Percentiles rank a stretch among this genome's conserved stretches.
Conservation (phyloP, 108 stramenopile genomes). For the Mediolabrus comicus region DNA sequence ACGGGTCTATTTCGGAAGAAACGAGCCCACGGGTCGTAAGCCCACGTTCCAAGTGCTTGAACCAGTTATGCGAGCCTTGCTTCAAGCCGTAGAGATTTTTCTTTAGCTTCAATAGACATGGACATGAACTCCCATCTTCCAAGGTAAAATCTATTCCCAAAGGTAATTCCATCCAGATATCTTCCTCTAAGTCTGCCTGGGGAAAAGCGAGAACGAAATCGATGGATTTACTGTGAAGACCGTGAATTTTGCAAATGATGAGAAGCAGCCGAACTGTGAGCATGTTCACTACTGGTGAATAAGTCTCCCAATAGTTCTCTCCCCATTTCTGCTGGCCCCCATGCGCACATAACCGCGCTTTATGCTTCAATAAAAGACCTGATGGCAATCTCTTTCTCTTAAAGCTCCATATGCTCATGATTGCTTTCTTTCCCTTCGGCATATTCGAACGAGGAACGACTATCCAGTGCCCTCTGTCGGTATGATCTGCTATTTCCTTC, state of each 20-base stretch:
- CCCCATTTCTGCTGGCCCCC: conserved; percentile 41
- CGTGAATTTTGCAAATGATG: conserved; percentile 6
- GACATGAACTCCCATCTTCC: no score
- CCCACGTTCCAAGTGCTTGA: conserved; percentile 1
- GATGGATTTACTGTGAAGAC: conserved; percentile 11
- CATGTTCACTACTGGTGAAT: conserved; percentile 41
- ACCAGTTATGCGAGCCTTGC: conserved; percentile 28
- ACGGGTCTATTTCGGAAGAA: conserved; percentile 9
- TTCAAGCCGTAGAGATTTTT: conserved; percentile 27
- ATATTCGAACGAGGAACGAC: conserved; percentile 15
- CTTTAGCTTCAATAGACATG: not conserved
- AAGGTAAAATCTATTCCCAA: conserved; percentile 13
- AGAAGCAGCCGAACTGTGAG: conserved; percentile 11
- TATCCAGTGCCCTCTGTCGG: not conserved
- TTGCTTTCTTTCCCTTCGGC: conserved; percentile 23
- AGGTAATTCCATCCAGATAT: conserved; percentile 30
- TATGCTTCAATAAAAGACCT: conserved; percentile 19
- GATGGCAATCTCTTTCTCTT: conserved; percentile 18
- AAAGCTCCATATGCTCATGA: conserved; percentile 45
- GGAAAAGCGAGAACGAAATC: conserved; percentile 41
- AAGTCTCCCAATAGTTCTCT: conserved; percentile 57
- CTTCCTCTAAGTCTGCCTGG: conserved; percentile 25
- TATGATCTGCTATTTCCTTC: conserved; percentile 8
- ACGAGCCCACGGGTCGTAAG: not conserved
- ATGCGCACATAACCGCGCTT: conserved; percentile 22